phyloP scores from a whole-genome alignment of 805 yeast genomes.

The Teunomyces funiuensis region DNA sequence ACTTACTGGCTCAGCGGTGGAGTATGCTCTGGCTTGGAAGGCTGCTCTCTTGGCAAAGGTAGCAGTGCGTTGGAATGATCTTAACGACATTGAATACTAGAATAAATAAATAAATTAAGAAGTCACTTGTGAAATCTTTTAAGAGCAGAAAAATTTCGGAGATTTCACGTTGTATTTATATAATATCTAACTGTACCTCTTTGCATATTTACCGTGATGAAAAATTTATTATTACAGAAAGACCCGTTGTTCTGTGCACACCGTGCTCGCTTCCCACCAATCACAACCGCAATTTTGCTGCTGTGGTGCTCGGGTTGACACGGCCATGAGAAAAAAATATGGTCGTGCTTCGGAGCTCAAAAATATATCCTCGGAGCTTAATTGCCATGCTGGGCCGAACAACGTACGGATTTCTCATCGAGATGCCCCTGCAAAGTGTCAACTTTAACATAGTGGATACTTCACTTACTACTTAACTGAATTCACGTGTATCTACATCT shows the following conservation, averaged over 20 bases:
- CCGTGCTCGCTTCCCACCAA: conserved; percentile 3
- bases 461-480: neutral
- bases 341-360: conserved; percentile 5
- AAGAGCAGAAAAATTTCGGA: conserved; percentile 2
- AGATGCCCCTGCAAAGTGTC: no score
- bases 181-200: conserved; percentile 4
- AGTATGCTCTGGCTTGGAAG: conserved; percentile 26
- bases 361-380: conserved; percentile 3
- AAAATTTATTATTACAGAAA: conserved; percentile 1
- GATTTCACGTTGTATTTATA: conserved; percentile 4
- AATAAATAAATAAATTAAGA: conserved; percentile 10
- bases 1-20: conserved; percentile 39
- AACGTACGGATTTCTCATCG: neutral
- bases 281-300: conserved; percentile 4
- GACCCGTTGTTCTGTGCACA: conserved; percentile 1
- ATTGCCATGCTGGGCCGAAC: neutral
- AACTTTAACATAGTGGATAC: neutral
- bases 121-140: conserved; percentile 1
- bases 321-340: conserved; percentile 4
- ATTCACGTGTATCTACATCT: neutral
- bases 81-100: conserved; percentile 31
- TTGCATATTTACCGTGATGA: conserved; percentile 5
- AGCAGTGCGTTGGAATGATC: conserved; percentile 38
- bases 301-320: conserved; percentile 5
- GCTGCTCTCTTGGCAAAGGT: conserved; percentile 26